A percentile compares a stretch with the other conserved stretches of the same genome.
phyloP scores from a whole-genome alignment of 495 filamentous ascomycete genomes.

The Aspergillus incahuasiensis region DNA sequence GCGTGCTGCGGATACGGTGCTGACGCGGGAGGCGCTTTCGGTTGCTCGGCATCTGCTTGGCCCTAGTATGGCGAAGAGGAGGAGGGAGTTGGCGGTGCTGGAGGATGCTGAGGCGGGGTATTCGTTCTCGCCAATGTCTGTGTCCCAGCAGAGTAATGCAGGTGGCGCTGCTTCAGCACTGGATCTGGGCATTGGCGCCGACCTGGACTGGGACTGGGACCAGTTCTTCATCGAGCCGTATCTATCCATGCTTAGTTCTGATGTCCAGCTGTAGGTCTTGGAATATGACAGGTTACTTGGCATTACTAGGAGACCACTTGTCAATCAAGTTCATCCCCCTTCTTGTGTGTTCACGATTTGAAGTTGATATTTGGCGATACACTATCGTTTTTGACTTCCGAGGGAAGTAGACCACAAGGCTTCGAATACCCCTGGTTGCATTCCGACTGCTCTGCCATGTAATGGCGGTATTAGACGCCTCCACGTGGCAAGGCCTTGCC shows the following conservation, averaged over 20 bases:
- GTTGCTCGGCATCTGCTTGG: slow-evolving; percentile 29
- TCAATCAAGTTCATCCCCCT: too few species aligned
- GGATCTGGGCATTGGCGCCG: neutral
- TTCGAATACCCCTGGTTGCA: too few species aligned
- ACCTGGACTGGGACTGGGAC: neutral
- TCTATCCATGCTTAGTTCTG: too few species aligned
- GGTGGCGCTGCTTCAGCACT: neutral
- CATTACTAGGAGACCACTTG: too few species aligned
- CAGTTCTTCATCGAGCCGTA: slow-evolving; percentile 1
- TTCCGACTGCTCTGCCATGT: too few species aligned
- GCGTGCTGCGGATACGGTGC: slow-evolving; percentile 22
- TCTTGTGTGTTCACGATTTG: too few species aligned
- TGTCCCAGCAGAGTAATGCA: slow-evolving; percentile 7
- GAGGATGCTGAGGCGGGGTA: slow-evolving; percentile 28
- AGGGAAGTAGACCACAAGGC: too few species aligned
- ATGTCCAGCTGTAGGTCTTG: neutral
- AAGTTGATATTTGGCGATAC: too few species aligned
- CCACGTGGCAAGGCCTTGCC: too few species aligned
- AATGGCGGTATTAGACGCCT: too few species aligned
- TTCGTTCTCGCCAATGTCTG: slow-evolving; percentile 13
- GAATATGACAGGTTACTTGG: too few species aligned
- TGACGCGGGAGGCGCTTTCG: slow-evolving; percentile 29
- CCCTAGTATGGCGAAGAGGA: slow-evolving; percentile 27
- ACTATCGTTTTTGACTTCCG: too few species aligned
- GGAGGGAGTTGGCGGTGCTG: slow-evolving; percentile 25